These are phyloP conservation scores for Diaporthe nobilis DNA, from an alignment of 2,329 filamentous ascomycete species.

Conservation along the genomic window DNA sequence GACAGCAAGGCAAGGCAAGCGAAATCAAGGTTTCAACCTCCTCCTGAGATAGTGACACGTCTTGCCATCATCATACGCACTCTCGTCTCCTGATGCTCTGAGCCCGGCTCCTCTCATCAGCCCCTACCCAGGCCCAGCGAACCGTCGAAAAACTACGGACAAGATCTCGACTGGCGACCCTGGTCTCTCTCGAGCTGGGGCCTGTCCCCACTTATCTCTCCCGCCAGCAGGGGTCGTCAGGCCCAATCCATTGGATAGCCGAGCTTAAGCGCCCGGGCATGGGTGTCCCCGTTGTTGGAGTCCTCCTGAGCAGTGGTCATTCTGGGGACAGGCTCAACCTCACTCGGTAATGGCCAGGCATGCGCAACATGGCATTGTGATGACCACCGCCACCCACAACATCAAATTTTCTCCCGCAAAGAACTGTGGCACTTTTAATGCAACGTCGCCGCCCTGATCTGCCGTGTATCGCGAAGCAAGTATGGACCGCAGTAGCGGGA, in stretches of 20 bases:
- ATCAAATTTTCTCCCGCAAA: neutral
- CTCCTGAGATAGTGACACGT: neutral
- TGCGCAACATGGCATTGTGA: neutral
- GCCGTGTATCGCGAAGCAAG: slow-evolving; percentile 4
- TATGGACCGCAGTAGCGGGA: neutral
- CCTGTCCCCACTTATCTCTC: slow-evolving; percentile 40
- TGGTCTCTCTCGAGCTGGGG: slow-evolving; percentile 23
- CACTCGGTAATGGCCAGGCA: neutral
- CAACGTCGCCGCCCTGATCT: slow-evolving; percentile 2
- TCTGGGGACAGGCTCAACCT: slow-evolving; percentile 12
- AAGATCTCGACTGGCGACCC: slow-evolving; percentile 24
- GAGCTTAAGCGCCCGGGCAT: slow-evolving; percentile 35
- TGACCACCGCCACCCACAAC: slow-evolving; percentile 14
- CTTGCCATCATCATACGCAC: slow-evolving; percentile 16
- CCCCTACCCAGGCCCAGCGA: neutral
- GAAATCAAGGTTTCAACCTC: neutral
- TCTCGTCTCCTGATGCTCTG: slow-evolving; percentile 24
- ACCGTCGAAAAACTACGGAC: neutral
- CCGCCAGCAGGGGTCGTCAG: slow-evolving; percentile 28
- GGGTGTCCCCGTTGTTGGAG: slow-evolving; percentile 29
- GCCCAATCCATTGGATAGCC: slow-evolving; percentile 37
- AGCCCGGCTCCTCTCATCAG: neutral
- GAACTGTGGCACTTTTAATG: neutral
- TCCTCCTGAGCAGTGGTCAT: slow-evolving; percentile 13
- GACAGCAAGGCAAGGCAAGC: neutral